Evolutionary conservation across 2,329 filamentous ascomycete genomes (phyloP).

Genomic region (Epichloe hybrida): DNA sequence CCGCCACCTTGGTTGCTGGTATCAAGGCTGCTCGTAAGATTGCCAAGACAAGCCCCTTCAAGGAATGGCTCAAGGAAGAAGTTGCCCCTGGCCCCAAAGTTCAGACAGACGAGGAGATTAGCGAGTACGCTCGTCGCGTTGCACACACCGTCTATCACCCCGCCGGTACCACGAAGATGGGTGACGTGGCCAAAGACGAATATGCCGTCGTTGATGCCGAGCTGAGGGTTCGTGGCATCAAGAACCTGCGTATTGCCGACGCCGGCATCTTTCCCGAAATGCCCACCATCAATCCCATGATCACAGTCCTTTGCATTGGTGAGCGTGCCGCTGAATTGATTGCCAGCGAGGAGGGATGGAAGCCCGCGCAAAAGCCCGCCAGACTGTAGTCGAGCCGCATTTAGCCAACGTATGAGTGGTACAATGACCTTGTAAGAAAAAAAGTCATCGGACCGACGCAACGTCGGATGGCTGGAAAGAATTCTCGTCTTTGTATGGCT

Average conservation of each 20-base stretch:
- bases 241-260: constrained; percentile 67
- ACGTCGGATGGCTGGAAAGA: too few species aligned
- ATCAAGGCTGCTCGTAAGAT: constrained; percentile 66
- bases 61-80: constrained; percentile 70
- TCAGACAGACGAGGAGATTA: constrained; percentile 66
- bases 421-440: too few species aligned
- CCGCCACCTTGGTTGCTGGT: constrained; percentile 65
- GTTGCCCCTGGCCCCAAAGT: constrained; percentile 63
- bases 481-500: too few species aligned
- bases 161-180: constrained; percentile 84
- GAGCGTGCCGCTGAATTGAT: constrained; percentile 79
- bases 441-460: too few species aligned
- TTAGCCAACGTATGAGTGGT: too few species aligned
- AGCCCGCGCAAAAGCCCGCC: constrained; percentile 17
- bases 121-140: constrained; percentile 65
- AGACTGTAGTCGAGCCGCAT: constrained; percentile 14
- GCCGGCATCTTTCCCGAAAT: constrained; percentile 83
- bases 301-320: constrained; percentile 72
- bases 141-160: constrained; percentile 89
- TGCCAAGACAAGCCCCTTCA: constrained; percentile 63
- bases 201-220: constrained; percentile 69
- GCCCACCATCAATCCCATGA: constrained; percentile 78
- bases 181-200: constrained; percentile 52
- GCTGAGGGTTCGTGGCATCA: constrained; percentile 58
- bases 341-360: constrained; percentile 47